Evolutionary conservation across 805 yeast species (phyloP), one percentile per base, ranked within the genome.

Genomic region (Blastobotrys attinorum): DNA sequence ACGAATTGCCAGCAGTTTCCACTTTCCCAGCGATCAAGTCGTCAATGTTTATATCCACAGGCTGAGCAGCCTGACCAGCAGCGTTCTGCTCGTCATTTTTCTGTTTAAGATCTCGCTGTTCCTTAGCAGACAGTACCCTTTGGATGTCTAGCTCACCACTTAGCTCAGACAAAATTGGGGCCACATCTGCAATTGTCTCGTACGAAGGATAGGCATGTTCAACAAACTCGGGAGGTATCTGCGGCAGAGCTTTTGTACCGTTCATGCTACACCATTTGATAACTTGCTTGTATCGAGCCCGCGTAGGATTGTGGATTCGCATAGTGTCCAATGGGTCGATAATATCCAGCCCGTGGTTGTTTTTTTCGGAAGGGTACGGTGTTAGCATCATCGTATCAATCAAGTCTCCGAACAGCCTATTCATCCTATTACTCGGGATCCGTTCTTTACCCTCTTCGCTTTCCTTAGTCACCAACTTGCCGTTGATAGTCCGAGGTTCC

Each of bases 301-400:
- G 7, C 10, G 29, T 25, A 11, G 29, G 29, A 11, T 25, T 25
- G 29, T 7, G 29, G 29, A 25, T 25, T 11, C 29, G 29, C 10
- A 7, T 11, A 11, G 29, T 25, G 10, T 25, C 29, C 10, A 25
- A 11, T 11, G 29, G 29, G 10, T 25, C 29, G 29, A 25, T 7
- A 25, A 8, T 11, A 11, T 7, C 10, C 10, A 11, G 4, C 11
- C 53, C 56, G 16, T 37, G 34, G 1, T 44, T 48, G 7, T 45
- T 46, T 7, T 49, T 53, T 3, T 33, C 46, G 5, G 49, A 47
- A 13, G 42, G 40, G 16, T 42, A 47, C 16, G 47, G 48, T 37
- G 65, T 70, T 3, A 75, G 50, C 50, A 72, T 75, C 70, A 76
- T 61, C 2, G 55, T 47, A 11, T 69, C 66, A 11, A 79, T 65